Evolutionary conservation across 805 yeast species (phyloP), one percentile per base, ranked within the genome.

Genomic region (Vanderwaltozyma verrucispora): DNA sequence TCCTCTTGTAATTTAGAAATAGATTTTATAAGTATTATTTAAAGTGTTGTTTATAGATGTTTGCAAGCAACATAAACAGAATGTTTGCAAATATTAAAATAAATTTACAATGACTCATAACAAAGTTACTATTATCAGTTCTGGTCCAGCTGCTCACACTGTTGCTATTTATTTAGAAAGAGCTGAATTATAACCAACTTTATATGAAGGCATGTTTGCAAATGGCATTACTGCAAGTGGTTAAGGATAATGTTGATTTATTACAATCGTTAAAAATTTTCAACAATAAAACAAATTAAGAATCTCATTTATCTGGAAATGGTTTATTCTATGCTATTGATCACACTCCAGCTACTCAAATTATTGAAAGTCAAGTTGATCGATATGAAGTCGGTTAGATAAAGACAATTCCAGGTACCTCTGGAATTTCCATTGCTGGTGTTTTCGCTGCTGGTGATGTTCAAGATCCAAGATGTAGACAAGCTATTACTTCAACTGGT

Each of bases 181-280:
- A 65, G 98, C 98, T 30, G 98, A 92, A 71, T 76, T 87, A 58
- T 79, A 82, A 64, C 96, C 98, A 18, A 78, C 83, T 23, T 64
- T 92, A 51, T 92, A 87, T 66, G 98, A 92, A 68, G 98, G 98
- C 55, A 71, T 89, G 81, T 53, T 68, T 41, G 98, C 98, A 48
- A 92, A 92, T 64, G 98, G 98, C 51, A 74, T 89, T 51, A 98
- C 98, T 37, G 96, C 98, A 20, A 98, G 98, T 54, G 98, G 98
- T 44, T 88, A 65, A 86, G 67, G 98, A 98, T 67, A 83, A 89
- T 64, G 96, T 95, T 48, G 84, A 83, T 62, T 68, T 85, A 44
- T 72, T 92, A 57, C 67, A 71, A 39, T 63, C 75, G 41, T 69
- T 92, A 45, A 64, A 64, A 33, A 70, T 88, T 47, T 69, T 79